Base-by-base conservation (phyloP, 345 rosid species). In the Eutrema japonicum region DNA sequence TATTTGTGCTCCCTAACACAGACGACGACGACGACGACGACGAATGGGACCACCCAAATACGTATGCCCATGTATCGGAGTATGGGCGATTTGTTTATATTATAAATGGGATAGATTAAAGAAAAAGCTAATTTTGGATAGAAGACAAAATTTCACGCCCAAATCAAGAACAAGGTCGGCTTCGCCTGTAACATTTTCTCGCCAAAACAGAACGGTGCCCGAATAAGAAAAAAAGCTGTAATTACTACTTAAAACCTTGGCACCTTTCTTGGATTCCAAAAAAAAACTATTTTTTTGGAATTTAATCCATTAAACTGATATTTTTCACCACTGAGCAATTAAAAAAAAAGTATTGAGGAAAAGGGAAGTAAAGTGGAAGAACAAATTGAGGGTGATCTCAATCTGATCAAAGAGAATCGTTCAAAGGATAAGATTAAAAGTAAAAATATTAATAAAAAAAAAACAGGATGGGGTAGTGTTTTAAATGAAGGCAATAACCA, bases 1-100 rank as follows among this genome's bases (percentile, higher is more conserved):
- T 75, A 75, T 75, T 75, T 61, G 74, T 61, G 79, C 64, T 75
- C 62, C 53, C 72, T 66, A 7, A 26, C 78, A 66, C 68, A 74
- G 73, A 67, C 73, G 68, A 67, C 56, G 22, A 18, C 73, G 68
- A 67, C 56, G 22, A 18, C 22, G 78, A 75, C 49, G 79, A 60
- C 1, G 73, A 68, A 68, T 35, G 79, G 79, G 74, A 68, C 79
- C 79, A 75, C 79, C 54, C 11, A 7, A 35, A 50, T 58, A 60
- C 73, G 78, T 67, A 66, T 74, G 68, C 73, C 73, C 78, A 68
- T 75, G 68, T 68, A 63, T 60, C 16, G 62, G 60, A 36, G 60
- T 75, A 61, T 68, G 79, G 78, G 74, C 56, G 1, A 29, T 6
- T 58, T 74, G 66, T 16, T 53, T 22, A 14, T 65, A 64, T 47